These are phyloP conservation scores for Fusarium sp. DNA, from an alignment of 2,329 filamentous ascomycete genomes.

Conservation along the genomic window DNA sequence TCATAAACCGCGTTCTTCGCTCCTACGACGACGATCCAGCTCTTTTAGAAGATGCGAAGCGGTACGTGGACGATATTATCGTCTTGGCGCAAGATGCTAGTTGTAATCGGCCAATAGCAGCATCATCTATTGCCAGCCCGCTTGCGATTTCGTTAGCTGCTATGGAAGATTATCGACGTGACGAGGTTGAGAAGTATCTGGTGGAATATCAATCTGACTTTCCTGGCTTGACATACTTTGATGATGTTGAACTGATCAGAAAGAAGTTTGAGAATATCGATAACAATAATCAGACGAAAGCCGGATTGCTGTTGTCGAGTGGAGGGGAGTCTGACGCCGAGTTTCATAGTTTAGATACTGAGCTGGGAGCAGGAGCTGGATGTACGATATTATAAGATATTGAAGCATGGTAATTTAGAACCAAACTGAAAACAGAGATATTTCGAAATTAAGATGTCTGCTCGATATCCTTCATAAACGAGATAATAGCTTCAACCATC, in stretches of 20 bases:
- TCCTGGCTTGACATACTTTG: not conserved
- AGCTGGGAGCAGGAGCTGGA: not conserved
- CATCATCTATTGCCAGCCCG: conserved; percentile 3
- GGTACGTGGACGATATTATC: not conserved
- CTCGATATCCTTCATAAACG: conserved; percentile 15
- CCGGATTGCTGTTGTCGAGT: fast-evolving
- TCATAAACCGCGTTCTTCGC: conserved; percentile 7
- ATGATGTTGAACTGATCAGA: not conserved
- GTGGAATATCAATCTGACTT: conserved; percentile 19
- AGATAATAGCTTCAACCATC: conserved; percentile 12
- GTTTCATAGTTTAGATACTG: fast-evolving
- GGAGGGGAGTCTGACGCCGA: too few species aligned
- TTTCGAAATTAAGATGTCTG: not conserved
- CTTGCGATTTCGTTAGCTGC: not conserved
- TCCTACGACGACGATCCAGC: not conserved
- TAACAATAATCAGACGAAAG: not conserved
- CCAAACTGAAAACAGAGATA: too few species aligned
- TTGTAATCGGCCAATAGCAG: conserved; percentile 16
- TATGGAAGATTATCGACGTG: not conserved
- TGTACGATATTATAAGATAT: conserved; percentile 21
- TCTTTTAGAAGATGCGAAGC: not conserved
- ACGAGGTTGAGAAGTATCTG: not conserved
- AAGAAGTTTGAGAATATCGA: not conserved
- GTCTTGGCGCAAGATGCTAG: not conserved
- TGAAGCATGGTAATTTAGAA: too few species aligned